A percentile compares a stretch with the other conserved stretches of the same genome.
These are phyloP conservation scores for Cytospora piceicola DNA, from an alignment of 2,329 filamentous ascomycete genomes.

Conservation along the genomic window DNA sequence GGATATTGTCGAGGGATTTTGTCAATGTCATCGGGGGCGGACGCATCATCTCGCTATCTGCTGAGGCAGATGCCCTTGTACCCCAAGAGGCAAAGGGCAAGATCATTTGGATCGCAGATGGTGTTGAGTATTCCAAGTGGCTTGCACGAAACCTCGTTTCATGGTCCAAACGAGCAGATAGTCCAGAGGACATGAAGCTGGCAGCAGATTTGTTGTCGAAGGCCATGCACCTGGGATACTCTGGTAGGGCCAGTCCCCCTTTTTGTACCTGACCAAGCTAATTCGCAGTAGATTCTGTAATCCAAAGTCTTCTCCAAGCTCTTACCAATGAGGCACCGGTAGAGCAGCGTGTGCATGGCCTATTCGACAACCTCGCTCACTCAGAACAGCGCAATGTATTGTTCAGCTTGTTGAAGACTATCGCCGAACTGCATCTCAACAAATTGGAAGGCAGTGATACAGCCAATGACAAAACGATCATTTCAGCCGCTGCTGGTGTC, in stretches of 20 bases:
- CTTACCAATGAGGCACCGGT: conserved; percentile 39
- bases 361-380: conserved; percentile 44
- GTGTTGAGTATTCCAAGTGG: conserved; percentile 70
- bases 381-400: conserved; percentile 51
- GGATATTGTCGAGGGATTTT: conserved; percentile 49
- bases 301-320: conserved; percentile 43
- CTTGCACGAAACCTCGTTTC: conserved; percentile 65
- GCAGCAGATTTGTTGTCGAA: conserved; percentile 58
- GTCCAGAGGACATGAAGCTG: conserved; percentile 44
- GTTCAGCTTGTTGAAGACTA: conserved; percentile 45
- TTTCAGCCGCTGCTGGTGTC: conserved; percentile 64
- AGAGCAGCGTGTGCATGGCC: conserved; percentile 36
- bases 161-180: conserved; percentile 43
- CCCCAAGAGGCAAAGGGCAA: conserved; percentile 41
- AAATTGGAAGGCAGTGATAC: conserved; percentile 39
- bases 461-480: conserved; percentile 38
- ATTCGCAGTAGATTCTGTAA: conserved; percentile 45
- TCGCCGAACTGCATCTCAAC: conserved; percentile 52
- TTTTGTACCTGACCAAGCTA: not conserved
- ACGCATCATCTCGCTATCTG: conserved; percentile 53
- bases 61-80: conserved; percentile 59
- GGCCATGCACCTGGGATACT: conserved; percentile 72
- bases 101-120: conserved; percentile 65
- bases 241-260: conserved; percentile 52
- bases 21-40: conserved; percentile 53